These are phyloP conservation scores for Potentilla sterilis DNA, from an alignment of 306 rosid species.

Conservation along the genomic window DNA sequence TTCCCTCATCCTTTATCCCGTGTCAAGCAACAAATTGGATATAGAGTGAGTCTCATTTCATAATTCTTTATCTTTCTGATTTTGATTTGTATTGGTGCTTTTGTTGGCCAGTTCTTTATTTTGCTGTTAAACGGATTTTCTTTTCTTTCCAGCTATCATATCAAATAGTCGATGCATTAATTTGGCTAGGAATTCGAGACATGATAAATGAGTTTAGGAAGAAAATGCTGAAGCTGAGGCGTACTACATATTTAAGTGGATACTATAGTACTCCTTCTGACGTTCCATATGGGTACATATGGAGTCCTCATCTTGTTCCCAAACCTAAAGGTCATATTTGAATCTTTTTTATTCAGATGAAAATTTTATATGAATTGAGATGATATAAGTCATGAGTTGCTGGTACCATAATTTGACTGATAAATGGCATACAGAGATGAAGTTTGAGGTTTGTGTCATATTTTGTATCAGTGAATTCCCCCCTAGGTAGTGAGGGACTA, in stretches of 20 bases:
- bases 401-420: neutral
- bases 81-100: constrained; percentile 8
- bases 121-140: constrained; percentile 16
- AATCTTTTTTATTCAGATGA: neutral
- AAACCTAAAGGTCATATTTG: constrained; percentile 76
- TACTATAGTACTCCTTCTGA: constrained; percentile 50
- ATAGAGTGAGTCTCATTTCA: constrained; percentile 56
- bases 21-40: constrained; percentile 63
- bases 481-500: neutral
- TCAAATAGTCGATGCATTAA: constrained; percentile 78
- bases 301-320: constrained; percentile 98
- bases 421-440: neutral
- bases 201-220: constrained; percentile 81
- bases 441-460: neutral
- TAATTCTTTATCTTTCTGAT: constrained; percentile 11
- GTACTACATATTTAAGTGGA: constrained; percentile 72
- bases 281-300: constrained; percentile 76
- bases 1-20: constrained; percentile 94
- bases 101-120: constrained; percentile 20
- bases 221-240: constrained; percentile 73
- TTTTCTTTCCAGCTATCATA: constrained; percentile 77
- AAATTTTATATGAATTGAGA: constrained; percentile 17
- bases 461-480: neutral
- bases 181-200: constrained; percentile 96
- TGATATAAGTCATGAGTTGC: constrained; percentile 5